Conservation (phyloP, 225 moss, liverwort and hornwort genomes). For the Rhytidiadelphus loreus region DNA sequence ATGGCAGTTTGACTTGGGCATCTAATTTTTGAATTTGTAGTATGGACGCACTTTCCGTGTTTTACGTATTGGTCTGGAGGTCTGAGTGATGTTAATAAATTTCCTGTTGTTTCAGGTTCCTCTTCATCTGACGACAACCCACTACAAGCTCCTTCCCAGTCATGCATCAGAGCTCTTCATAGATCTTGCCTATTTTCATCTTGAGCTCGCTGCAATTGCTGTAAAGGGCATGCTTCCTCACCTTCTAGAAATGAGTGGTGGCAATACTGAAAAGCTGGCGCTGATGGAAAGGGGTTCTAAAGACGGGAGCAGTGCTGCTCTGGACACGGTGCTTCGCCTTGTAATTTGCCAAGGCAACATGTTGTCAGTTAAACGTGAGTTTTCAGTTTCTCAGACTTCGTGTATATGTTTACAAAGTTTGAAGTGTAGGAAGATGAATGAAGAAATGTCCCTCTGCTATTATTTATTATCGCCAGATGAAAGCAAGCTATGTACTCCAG, state of each 20-base stretch:
- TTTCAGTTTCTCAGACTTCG: background rate
- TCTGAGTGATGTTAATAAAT: background rate
- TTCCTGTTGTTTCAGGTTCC: slow-evolving; percentile 19
- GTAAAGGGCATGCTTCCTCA: slow-evolving; percentile 51
- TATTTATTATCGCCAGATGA: background rate
- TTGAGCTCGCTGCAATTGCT: slow-evolving; percentile 51
- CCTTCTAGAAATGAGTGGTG: slow-evolving; percentile 22
- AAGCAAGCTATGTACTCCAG: background rate
- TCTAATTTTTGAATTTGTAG: background rate
- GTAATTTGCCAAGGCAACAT: slow-evolving; percentile 22
- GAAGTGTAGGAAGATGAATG: background rate
- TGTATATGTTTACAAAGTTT: background rate
- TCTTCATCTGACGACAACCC: slow-evolving; percentile 39
- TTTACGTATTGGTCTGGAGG: background rate
- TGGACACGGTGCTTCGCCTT: slow-evolving; percentile 15
- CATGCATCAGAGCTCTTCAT: slow-evolving; percentile 41
- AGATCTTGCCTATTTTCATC: slow-evolving; percentile 65
- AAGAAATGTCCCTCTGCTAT: background rate
- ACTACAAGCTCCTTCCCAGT: slow-evolving; percentile 50
- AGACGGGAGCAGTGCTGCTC: background rate
- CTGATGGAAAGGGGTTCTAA: slow-evolving; percentile 10
- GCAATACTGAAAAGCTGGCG: background rate
- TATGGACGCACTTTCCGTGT: background rate
- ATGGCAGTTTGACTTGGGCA: background rate
- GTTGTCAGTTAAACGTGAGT: slow-evolving; percentile 13